Evolutionary conservation across 352 stramenopile species (phyloP).

Genomic region (Globisporangium canariense): DNA sequence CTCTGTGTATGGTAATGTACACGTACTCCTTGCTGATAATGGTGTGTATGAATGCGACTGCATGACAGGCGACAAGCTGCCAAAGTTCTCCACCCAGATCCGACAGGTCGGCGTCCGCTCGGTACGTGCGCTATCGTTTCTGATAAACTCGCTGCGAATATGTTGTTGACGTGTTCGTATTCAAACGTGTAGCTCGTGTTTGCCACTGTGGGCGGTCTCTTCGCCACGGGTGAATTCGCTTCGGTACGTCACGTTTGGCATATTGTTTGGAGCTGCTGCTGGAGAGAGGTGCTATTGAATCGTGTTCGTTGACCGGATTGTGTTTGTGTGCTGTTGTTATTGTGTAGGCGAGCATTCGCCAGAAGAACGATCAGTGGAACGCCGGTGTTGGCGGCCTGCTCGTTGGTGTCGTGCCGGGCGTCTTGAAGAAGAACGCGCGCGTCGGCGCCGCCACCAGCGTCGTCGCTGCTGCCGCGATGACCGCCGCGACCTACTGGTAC

Average conservation of each 20-base stretch:
- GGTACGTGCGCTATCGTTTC: conserved; percentile 28
- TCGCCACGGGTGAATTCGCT: conserved; percentile 63
- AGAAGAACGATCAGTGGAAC: conserved; percentile 73
- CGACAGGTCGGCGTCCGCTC: conserved; percentile 75
- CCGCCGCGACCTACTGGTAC: conserved; percentile 66
- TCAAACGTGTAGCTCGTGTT: conserved; percentile 58
- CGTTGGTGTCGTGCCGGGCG: conserved; percentile 62
- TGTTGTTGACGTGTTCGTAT: neutral
- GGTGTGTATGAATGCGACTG: neutral
- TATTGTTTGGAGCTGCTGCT: no score
- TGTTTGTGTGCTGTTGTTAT: neutral
- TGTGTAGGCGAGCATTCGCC: conserved; percentile 46
- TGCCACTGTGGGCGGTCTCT: conserved; percentile 56
- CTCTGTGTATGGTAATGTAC: neutral
- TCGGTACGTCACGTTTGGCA: conserved; percentile 20
- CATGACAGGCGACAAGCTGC: conserved; percentile 60
- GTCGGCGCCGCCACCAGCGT: conserved; percentile 49
- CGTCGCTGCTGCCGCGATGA: conserved; percentile 40
- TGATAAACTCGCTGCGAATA: neutral
- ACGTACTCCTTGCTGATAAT: neutral
- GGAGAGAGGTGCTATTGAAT: neutral
- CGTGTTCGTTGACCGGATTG: neutral
- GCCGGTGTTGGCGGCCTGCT: conserved; percentile 58
- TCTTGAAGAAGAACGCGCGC: conserved; percentile 77
- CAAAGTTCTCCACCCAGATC: conserved; percentile 77